A percentile compares a stretch with the other conserved stretches of the same genome.
Conservation (phyloP, 23 red algal genomes). For the Rhodosorus marinus region DNA sequence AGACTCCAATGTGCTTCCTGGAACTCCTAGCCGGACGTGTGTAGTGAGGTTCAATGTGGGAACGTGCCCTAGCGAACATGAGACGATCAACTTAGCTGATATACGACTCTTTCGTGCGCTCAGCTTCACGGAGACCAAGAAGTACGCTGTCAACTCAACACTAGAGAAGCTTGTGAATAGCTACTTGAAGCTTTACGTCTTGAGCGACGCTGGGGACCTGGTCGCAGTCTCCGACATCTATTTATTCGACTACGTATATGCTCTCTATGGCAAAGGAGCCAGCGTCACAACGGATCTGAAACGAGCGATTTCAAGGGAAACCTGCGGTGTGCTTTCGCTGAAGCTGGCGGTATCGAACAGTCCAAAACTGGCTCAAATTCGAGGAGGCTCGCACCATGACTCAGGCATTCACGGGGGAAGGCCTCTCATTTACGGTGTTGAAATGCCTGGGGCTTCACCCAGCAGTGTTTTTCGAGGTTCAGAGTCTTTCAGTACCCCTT, state of each 20-base stretch:
- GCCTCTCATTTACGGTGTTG: conserved; percentile 22
- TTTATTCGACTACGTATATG: not conserved
- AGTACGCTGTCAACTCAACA: not conserved
- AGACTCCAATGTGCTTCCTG: not conserved
- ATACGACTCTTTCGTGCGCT: not conserved
- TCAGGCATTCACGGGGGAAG: conserved; percentile 20
- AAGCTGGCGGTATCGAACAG: not conserved
- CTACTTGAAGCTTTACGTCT: not conserved
- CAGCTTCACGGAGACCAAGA: not conserved
- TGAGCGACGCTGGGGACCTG: not conserved
- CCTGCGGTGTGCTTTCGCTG: not conserved
- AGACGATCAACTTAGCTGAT: no score
- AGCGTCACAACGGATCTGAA: not conserved
- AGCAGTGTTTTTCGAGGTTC: not conserved
- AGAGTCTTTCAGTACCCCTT: not conserved
- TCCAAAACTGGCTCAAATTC: conserved; percentile 17
- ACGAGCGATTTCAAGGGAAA: not conserved
- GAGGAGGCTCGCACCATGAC: conserved; percentile 28
- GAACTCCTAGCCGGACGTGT: no score
- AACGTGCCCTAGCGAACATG: no score
- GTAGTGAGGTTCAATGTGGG: no score
- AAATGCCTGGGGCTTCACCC: not conserved
- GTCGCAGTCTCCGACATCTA: not conserved
- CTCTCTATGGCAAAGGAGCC: not conserved
- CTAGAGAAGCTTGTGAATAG: not conserved